A percentile compares a stretch with the other conserved stretches of the same genome.
Evolutionary conservation across 2,329 filamentous ascomycete genomes (phyloP).

Genomic region (Myotisia sp.): DNA sequence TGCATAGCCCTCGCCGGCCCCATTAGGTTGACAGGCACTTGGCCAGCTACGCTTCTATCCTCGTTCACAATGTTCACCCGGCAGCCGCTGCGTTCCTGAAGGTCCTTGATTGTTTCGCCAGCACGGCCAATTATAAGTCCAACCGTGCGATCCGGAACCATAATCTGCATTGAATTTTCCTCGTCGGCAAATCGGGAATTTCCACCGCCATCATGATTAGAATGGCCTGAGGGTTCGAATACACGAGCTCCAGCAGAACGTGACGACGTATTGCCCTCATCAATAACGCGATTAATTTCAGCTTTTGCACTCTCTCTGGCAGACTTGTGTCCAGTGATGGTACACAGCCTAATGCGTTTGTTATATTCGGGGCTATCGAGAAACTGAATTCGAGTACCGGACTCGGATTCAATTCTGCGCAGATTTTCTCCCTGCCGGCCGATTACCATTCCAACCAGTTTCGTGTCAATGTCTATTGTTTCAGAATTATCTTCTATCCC

Average conservation of each 20-base stretch:
- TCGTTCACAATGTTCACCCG: conserved; percentile 92
- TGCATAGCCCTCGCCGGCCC: conserved; percentile 60
- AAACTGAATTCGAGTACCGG: conserved; percentile 74
- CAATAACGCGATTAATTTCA: conserved; percentile 76
- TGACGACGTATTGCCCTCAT: conserved; percentile 55
- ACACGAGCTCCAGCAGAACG: conserved; percentile 15
- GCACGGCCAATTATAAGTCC: conserved; percentile 88
- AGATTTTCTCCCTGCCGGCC: conserved; percentile 82
- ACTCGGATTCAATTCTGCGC: conserved; percentile 68
- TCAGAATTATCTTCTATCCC: conserved; percentile 57
- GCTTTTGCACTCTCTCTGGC: conserved; percentile 64
- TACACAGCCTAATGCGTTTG: conserved; percentile 65
- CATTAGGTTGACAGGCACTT: conserved; percentile 81
- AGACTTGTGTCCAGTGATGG: conserved; percentile 60
- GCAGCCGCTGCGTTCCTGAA: conserved; percentile 83
- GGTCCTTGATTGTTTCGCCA: conserved; percentile 80
- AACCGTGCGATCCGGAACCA: conserved; percentile 87
- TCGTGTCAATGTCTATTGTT: conserved; percentile 73
- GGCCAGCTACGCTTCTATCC: conserved; percentile 79
- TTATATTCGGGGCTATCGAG: conserved; percentile 58
- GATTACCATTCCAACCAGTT: conserved; percentile 78
- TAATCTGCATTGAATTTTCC: conserved; percentile 79
- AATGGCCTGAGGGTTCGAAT: conserved; percentile 7
- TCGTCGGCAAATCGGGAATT: conserved; percentile 46
- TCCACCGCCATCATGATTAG: conserved; percentile 1